Evolutionary conservation across 2,329 filamentous ascomycete species (phyloP), one percentile per base, ranked within the genome.

Genomic region (Iodosphaeria phyllophila): DNA sequence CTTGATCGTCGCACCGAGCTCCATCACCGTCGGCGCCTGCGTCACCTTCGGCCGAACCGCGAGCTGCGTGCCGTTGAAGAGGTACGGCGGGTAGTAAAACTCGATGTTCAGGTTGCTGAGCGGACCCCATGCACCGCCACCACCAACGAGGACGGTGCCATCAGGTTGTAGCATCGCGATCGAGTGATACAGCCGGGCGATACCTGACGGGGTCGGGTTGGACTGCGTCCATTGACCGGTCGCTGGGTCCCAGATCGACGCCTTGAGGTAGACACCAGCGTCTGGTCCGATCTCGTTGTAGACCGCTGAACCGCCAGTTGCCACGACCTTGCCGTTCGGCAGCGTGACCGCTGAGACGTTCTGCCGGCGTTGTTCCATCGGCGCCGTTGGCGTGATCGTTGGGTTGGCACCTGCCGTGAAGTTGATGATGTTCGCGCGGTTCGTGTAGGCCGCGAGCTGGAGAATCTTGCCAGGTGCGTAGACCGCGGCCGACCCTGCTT

Each of bases 81-180:
- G 56, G 31, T 71, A 70, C 0, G 58, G 54, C 1, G 65, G 66
- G 4, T 48, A 51, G 39, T 57, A 70, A 26, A 71, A 56, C 31
- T 46, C 44, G 31, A 42, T 50, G 20, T 24, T 26, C 8, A 23
- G 23, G 18, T 23, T 29, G 5, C 28, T 30, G 3, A 20, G 19
- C 9, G 18, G 51, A 52, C 25, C 36, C 41, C 26, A 27, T n/a
- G 26, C 26, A 3, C 63, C 63, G 6, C 63, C 59, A 8, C 63
- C 62, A 6, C 50, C 60, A 9, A 41, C 54, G 29, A 63, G 48
- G 5, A 66, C 57, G 2, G 51, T 58, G 1, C 42, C 62, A 29
- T 67, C 60, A 1, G 51, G 50, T 9, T 65, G 42, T 2, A 67
- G 47, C 9, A 67, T 39, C 0, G 54, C 49, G 1, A 59, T 38